Percentiles rank a stretch among this genome's conserved stretches.
Evolutionary conservation across 257 asterid species (phyloP).

Genomic region (Salvia splendens): DNA sequence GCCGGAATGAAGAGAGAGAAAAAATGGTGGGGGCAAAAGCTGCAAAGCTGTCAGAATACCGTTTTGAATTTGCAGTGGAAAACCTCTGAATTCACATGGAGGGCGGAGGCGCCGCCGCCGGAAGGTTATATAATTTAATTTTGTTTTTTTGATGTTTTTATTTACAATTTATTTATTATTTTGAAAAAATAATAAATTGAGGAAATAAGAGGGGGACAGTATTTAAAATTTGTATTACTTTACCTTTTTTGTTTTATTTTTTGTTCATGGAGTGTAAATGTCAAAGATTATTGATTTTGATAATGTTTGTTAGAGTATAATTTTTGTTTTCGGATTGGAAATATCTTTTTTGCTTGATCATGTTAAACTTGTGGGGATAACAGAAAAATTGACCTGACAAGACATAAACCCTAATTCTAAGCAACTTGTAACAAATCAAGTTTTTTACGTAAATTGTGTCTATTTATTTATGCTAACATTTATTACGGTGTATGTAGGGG

Average conservation of each 20-base stretch:
- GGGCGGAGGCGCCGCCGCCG: conserved; percentile 8
- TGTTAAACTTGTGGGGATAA: conserved; percentile 29
- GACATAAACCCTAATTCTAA: conserved; percentile 37
- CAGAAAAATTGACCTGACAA: conserved; percentile 14
- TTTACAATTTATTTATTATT: conserved; percentile 53
- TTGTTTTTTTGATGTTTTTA: conserved; percentile 23
- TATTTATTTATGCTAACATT: background rate
- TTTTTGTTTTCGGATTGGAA: background rate
- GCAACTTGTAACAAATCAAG: conserved; percentile 26
- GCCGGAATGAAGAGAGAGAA: conserved; percentile 30
- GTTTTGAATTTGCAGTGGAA: conserved; percentile 4
- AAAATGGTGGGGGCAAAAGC: conserved; percentile 28
- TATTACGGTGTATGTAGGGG: background rate
- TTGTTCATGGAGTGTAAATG: conserved; percentile 35
- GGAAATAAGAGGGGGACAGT: conserved; percentile 27
- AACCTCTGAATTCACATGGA: conserved; percentile 13
- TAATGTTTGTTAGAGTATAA: conserved; percentile 2
- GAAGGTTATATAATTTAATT: conserved; percentile 28
- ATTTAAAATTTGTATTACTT: conserved; percentile 22
- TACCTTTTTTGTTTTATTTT: background rate
- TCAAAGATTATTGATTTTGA: conserved; percentile 31
- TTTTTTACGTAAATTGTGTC: conserved; percentile 2
- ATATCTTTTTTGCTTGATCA: conserved; percentile 24
- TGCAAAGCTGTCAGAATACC: conserved; percentile 24
- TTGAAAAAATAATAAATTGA: conserved; percentile 44